Conservation (phyloP, 805 yeast genomes). For the Pichia manshurica region DNA sequence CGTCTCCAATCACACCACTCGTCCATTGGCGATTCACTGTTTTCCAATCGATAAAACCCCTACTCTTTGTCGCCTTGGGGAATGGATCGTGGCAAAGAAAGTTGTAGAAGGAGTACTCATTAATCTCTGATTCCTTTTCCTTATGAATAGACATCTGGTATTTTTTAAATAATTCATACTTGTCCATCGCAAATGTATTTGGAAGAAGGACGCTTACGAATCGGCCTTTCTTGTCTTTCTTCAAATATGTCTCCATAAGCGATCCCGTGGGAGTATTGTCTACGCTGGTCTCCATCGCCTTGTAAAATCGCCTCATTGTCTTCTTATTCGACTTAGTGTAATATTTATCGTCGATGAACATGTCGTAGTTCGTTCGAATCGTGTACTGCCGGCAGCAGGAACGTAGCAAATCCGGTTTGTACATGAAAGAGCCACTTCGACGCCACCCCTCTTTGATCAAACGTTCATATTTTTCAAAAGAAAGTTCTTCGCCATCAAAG, state of each 20-base stretch:
- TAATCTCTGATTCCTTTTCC: slow-evolving; percentile 46
- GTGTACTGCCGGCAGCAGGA: slow-evolving; percentile 79
- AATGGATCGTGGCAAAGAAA: slow-evolving; percentile 74
- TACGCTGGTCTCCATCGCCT: slow-evolving; percentile 26
- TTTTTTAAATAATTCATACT: slow-evolving; percentile 54
- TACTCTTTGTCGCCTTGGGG: slow-evolving; percentile 13
- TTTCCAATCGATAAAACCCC: slow-evolving; percentile 34
- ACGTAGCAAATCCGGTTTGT: slow-evolving; percentile 58
- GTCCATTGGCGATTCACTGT: slow-evolving; percentile 37
- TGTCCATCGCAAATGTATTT: slow-evolving; percentile 47
- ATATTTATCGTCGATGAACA: slow-evolving; percentile 29
- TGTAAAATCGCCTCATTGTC: slow-evolving; percentile 54
- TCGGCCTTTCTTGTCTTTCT: slow-evolving; percentile 1
- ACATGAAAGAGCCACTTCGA: slow-evolving; percentile 61
- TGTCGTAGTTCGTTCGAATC: slow-evolving; percentile 51
- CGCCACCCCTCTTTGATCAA: slow-evolving; percentile 72
- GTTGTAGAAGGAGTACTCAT: slow-evolving; percentile 44
- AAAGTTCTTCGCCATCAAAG: slow-evolving; percentile 19
- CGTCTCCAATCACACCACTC: slow-evolving; percentile 12
- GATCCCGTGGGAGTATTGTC: background rate
- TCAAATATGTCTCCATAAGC: slow-evolving; percentile 1
- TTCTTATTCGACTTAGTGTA: slow-evolving; percentile 63
- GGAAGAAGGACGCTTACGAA: slow-evolving; percentile 37
- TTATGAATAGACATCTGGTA: slow-evolving; percentile 71
- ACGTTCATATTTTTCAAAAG: slow-evolving; percentile 51